These are phyloP conservation scores for Pseudohalonectria lignicola DNA, from an alignment of 2,329 filamentous ascomycete genomes.

Conservation along the genomic window DNA sequence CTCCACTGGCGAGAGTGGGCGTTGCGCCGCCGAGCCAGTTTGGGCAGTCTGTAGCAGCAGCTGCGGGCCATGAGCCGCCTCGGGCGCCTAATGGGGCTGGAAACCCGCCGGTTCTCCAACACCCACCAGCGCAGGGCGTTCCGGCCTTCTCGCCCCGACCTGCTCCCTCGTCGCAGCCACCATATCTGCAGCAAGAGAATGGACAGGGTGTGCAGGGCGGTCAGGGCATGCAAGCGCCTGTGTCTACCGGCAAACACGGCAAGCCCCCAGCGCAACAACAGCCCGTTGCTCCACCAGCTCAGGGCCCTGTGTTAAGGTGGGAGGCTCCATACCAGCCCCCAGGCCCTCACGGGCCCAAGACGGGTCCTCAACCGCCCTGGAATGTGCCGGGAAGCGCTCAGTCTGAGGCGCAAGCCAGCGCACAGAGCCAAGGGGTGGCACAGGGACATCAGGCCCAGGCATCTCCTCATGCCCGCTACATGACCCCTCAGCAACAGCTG, in stretches of 20 bases:
- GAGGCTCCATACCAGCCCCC: constrained; percentile 28
- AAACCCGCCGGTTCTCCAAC: constrained; percentile 17
- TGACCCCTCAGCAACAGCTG: constrained; percentile 2
- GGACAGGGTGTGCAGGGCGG: too few relatives aligned
- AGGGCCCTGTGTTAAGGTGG: constrained; percentile 25
- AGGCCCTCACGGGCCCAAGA: constrained; percentile 17
- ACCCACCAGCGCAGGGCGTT: constrained; percentile 24
- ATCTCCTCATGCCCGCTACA: background rate
- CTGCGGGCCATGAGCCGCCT: constrained; percentile 1
- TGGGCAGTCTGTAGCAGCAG: constrained; percentile 1
- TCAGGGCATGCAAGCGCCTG: constrained; percentile 21
- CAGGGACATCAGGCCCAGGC: background rate
- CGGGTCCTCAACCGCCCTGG: constrained; percentile 8
- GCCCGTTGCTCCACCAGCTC: constrained; percentile 13
- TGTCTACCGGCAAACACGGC: constrained; percentile 17
- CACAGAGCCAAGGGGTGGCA: background rate
- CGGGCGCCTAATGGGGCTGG: constrained; percentile 7
- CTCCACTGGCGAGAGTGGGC: background rate
- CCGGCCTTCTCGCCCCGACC: constrained; percentile 17
- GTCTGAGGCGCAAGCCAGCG: background rate
- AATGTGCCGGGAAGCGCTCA: too few relatives aligned
- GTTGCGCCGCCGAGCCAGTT: constrained; percentile 1
- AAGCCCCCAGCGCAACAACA: constrained; percentile 12
- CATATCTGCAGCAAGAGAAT: constrained; percentile 11
- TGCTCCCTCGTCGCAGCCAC: constrained; percentile 13